phyloP scores from a whole-genome alignment of 352 stramenopile genomes.

The Globisporangium lucens region DNA sequence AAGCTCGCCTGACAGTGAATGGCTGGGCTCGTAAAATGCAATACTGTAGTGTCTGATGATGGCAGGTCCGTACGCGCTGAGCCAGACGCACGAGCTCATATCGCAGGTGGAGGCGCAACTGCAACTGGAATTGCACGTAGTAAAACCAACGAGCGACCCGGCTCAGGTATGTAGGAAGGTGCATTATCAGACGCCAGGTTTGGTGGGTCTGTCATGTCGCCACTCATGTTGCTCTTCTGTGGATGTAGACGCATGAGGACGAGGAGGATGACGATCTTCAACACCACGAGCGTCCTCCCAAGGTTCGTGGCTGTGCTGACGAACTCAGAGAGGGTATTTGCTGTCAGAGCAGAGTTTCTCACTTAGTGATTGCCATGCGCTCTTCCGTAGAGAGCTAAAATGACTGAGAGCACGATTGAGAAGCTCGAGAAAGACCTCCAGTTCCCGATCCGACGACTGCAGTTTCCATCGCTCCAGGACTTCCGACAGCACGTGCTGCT shows the following conservation, averaged over 20 bases:
- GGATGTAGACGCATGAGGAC: neutral
- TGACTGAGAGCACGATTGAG: neutral
- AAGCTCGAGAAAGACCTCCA: slow-evolving; percentile 15
- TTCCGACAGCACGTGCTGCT: slow-evolving; percentile 60
- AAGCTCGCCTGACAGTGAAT: neutral
- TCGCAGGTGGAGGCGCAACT: slow-evolving; percentile 30
- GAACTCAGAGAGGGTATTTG: neutral
- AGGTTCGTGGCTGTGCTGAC: slow-evolving; percentile 4
- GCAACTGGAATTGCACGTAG: neutral
- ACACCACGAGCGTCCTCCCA: slow-evolving; percentile 6
- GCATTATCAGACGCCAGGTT: neutral
- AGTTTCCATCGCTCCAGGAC: slow-evolving; percentile 50
- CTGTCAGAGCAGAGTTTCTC: neutral
- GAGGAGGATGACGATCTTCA: neutral
- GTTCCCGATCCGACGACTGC: slow-evolving; percentile 42
- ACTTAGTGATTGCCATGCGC: neutral
- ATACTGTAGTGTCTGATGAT: slow-evolving; percentile 61
- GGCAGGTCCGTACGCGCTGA: slow-evolving; percentile 48
- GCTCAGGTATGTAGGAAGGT: neutral
- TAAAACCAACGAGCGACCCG: neutral
- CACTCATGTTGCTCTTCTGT: neutral
- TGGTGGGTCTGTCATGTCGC: neutral
- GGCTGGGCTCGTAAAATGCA: neutral
- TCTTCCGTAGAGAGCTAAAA: slow-evolving; percentile 2
- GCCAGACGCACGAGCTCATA: slow-evolving; percentile 50